Percentiles rank a stretch among this genome's conserved stretches.
phyloP scores from a whole-genome alignment of 805 yeast species.

The Ogataea methanolica region DNA sequence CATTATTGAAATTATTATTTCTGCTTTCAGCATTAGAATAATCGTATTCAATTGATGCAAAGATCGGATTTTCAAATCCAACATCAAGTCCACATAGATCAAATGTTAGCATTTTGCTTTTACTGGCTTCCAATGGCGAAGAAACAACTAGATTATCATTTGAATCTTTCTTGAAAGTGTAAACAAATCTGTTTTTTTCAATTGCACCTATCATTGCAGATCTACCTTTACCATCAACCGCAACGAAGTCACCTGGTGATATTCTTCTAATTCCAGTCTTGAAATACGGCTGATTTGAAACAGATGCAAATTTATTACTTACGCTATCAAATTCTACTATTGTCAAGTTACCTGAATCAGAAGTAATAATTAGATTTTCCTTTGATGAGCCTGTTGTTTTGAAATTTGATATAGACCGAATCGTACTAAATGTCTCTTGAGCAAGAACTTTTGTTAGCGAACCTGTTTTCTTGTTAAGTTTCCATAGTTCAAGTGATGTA shows the following conservation, averaged over 20 bases:
- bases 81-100: constrained; percentile 61
- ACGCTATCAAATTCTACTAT: constrained; percentile 33
- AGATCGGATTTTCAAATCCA: constrained; percentile 77
- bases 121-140: constrained; percentile 70
- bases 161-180: constrained; percentile 50
- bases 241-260: constrained; percentile 69
- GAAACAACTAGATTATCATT: constrained; percentile 46
- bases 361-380: constrained; percentile 62
- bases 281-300: constrained; percentile 60
- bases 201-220: constrained; percentile 67
- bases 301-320: constrained; percentile 31
- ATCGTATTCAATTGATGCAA: constrained; percentile 74
- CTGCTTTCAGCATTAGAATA: constrained; percentile 31
- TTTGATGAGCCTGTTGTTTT: constrained; percentile 47
- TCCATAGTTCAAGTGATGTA: constrained; percentile 49
- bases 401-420: constrained; percentile 50
- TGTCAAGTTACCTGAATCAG: constrained; percentile 76
- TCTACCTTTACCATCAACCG: constrained; percentile 67
- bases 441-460: constrained; percentile 38
- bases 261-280: constrained; percentile 73
- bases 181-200: constrained; percentile 71
- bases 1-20: not conserved
- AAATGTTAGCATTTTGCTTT: constrained; percentile 48
- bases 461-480: constrained; percentile 53
- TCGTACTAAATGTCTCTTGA: constrained; percentile 52